Evolutionary conservation across 2,329 filamentous ascomycete genomes (phyloP), one percentile per base, ranked within the genome.

Genomic region (Decorospora gaudefroyi): DNA sequence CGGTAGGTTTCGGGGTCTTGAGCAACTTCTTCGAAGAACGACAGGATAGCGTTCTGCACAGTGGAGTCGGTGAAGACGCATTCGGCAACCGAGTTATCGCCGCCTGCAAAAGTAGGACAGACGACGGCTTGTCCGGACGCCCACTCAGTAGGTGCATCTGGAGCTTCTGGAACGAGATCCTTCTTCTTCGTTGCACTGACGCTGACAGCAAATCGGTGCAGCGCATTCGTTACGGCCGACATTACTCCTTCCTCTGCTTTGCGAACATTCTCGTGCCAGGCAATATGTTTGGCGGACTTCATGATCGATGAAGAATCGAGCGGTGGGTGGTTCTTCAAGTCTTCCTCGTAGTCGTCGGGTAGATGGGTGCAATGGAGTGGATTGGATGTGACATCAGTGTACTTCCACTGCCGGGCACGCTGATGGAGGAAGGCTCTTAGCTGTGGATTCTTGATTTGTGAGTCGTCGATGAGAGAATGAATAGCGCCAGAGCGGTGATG

Each of bases 21-120:
- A 4, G 80, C 77, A 9, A 86, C 76, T 25, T 80, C 72, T 34
- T 82, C 71, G 23, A 90, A 73, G 77, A 84, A 90, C 26, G 72
- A 67, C 2, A 89, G 67, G 17, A 88, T 78, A 2, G 73, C 66
- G 9, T 64, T 57, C 51, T 81, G 78, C 0, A 80, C 78, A 8
- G 64, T 66, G 9, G 85, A 73, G 13, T 60, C 19, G 1, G 63
- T 62, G 38, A 91, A 76, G 49, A 88, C 78, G 25, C 75, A 74
- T 65, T 95, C 88, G 6, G 72, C 72, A 59, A 82, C 75, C 22
- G 75, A 62, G 1, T 70, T 57, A 49, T 87, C 82, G 3, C 85
- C 85, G 1, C 84, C 80, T n/a, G 85, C 85, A 68, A 86, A 86
- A 49, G 83, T 61, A 3, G 63, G 60, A 25, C 62, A 68, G 73